Evolutionary conservation across 2,329 filamentous ascomycete species (phyloP).

Genomic region (Trichoderma breve): DNA sequence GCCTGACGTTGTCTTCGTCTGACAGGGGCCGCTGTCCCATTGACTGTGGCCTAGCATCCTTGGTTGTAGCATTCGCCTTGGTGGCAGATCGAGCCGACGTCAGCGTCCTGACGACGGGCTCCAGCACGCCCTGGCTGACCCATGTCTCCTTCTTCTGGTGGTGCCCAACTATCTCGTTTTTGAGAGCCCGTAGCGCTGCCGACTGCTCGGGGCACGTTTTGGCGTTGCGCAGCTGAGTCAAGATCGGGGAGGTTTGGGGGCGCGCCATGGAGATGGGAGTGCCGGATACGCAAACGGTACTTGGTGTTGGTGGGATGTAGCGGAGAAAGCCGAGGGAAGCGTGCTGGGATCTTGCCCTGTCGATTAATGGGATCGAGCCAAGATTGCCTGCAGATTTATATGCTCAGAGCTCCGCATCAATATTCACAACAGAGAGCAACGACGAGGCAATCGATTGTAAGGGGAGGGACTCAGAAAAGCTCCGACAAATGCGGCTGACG

Average conservation of each 20-base stretch:
- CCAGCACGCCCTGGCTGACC: conserved; percentile 67
- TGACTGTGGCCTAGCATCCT: conserved; percentile 35
- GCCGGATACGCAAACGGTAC: background rate
- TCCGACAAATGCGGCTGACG: background rate
- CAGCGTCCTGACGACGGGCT: conserved; percentile 52
- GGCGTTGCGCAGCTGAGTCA: conserved; percentile 57
- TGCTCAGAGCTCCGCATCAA: background rate
- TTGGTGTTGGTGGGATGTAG: conserved; percentile 3
- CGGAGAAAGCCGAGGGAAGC: background rate
- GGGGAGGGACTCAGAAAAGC: background rate
- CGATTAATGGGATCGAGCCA: background rate
- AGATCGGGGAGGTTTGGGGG: conserved; percentile 51
- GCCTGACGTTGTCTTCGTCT: conserved; percentile 64
- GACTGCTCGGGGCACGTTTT: conserved; percentile 52
- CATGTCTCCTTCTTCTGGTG: conserved; percentile 80
- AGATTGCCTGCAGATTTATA: background rate
- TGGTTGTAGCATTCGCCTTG: conserved; percentile 41
- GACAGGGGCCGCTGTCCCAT: conserved; percentile 42
- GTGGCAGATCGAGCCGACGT: conserved; percentile 33
- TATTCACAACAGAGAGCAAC: background rate
- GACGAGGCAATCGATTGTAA: background rate
- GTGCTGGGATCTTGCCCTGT: background rate
- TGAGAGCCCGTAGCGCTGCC: conserved; percentile 67
- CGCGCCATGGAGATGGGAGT: conserved; percentile 48
- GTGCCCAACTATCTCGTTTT: conserved; percentile 89